Conservation (phyloP, 2,329 filamentous ascomycete genomes). For the Fusarium marasasianum region DNA sequence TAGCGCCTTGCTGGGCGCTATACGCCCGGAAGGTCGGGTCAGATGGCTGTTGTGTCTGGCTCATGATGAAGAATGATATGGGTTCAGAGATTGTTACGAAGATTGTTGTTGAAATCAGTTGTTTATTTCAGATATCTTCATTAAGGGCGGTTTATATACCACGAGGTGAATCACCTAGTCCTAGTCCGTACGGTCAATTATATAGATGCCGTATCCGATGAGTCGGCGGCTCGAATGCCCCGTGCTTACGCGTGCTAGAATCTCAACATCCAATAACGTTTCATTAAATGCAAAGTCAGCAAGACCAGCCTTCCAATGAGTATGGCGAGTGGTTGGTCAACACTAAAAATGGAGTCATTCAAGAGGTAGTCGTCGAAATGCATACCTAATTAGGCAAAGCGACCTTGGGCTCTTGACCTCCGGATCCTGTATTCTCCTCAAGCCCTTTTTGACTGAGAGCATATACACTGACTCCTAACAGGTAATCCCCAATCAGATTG, state of each 20-base stretch:
- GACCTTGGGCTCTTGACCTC: neutral
- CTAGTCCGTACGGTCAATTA: neutral
- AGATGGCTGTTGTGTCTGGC: neutral
- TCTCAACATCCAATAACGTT: neutral
- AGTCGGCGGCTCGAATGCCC: neutral
- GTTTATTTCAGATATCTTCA: too few species aligned
- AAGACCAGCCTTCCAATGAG: accelerated
- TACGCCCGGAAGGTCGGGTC: neutral
- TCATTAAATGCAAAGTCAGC: neutral
- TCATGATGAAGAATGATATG: neutral
- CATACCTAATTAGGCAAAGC: neutral
- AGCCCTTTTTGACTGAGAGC: neutral
- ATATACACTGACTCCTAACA: neutral
- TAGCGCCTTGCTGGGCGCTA: neutral
- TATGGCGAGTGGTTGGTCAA: neutral
- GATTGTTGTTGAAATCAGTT: neutral
- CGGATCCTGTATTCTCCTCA: too few species aligned
- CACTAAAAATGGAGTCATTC: neutral
- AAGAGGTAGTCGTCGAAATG: neutral
- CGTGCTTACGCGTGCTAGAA: neutral
- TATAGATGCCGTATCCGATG: neutral
- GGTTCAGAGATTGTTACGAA: neutral
- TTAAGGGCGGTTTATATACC: neutral
- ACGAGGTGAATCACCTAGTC: too few species aligned
- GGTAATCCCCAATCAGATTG: accelerated